Evolutionary conservation across 129 eudicot species (phyloP).

Genomic region (Pulicaria dysenterica): DNA sequence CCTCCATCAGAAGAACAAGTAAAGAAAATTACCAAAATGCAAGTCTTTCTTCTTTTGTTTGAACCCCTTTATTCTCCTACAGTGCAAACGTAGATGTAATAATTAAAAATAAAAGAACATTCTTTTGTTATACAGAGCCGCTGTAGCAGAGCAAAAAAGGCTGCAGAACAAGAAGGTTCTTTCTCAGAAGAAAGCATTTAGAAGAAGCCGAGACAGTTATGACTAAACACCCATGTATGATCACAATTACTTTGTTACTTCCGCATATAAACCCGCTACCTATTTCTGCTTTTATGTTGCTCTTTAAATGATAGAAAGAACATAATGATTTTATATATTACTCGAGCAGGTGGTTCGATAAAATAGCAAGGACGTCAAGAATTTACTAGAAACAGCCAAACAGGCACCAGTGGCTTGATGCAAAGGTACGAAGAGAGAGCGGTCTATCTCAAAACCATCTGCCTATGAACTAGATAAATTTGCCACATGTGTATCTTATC

Average conservation of each 20-base stretch:
- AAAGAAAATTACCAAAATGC: conserved; percentile 73
- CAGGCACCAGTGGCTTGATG: neutral
- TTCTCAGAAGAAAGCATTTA: conserved; percentile 66
- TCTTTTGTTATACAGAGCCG: conserved; percentile 51
- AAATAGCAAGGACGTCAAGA: conserved; percentile 4
- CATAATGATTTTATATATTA: conserved; percentile 7
- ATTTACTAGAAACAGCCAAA: neutral
- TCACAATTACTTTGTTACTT: no score
- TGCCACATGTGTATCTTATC: neutral
- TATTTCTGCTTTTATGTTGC: no score
- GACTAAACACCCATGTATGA: conserved; percentile 40
- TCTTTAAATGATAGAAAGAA: neutral
- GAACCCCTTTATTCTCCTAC: neutral
- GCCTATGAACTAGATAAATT: conserved; percentile 2
- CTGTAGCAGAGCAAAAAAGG: conserved; percentile 67
- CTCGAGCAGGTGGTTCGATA: neutral
- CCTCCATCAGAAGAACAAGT: conserved; percentile 90
- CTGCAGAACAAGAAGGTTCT: conserved; percentile 68
- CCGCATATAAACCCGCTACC: no score
- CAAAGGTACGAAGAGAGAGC: neutral
- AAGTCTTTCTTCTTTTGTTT: conserved; percentile 26
- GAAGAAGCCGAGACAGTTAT: conserved; percentile 75
- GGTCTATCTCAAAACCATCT: neutral
- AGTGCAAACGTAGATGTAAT: neutral
- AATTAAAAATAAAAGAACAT: neutral